phyloP scores from a whole-genome alignment of 192 early-diverging fungal genomes.

The Hyaloraphidium curvatum region DNA sequence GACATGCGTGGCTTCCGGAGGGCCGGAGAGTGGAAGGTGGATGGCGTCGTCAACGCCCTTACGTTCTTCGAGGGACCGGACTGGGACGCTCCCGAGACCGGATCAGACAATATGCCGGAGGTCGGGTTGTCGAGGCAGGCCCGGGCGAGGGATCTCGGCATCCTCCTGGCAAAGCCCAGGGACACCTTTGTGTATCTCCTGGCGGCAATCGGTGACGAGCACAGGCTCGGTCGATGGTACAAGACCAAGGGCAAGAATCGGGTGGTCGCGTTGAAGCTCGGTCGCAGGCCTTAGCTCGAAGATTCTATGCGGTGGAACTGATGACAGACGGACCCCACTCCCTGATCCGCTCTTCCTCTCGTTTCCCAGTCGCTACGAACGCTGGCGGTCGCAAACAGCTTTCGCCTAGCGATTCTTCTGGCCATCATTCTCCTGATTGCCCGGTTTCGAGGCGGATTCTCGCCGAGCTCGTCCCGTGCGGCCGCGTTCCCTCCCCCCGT shows the following conservation, averaged over 20 bases:
- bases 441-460: too few relatives aligned
- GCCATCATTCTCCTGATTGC: too few relatives aligned
- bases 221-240: slow-evolving; percentile 75
- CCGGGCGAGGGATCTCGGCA: slow-evolving; percentile 16
- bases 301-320: too few relatives aligned
- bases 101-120: neutral
- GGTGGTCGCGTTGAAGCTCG: too few relatives aligned
- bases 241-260: slow-evolving; percentile 52
- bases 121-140: slow-evolving; percentile 4
- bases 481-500: too few relatives aligned
- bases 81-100: neutral
- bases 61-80: slow-evolving; percentile 29
- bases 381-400: too few relatives aligned
- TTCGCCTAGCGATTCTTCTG: too few relatives aligned
- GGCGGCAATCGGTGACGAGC: slow-evolving; percentile 72
- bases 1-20: slow-evolving; percentile 36
- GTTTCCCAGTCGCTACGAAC: too few relatives aligned
- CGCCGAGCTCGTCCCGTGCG: too few relatives aligned
- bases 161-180: slow-evolving; percentile 36
- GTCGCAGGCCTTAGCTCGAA: too few relatives aligned
- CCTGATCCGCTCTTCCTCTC: too few relatives aligned
- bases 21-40: neutral
- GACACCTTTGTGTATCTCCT: neutral
- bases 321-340: too few relatives aligned
- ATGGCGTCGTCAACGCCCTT: slow-evolving; percentile 32